Base-by-base conservation (phyloP, 192 early-diverging fungal genomes). In the Jimgerdemannia flammicorona region DNA sequence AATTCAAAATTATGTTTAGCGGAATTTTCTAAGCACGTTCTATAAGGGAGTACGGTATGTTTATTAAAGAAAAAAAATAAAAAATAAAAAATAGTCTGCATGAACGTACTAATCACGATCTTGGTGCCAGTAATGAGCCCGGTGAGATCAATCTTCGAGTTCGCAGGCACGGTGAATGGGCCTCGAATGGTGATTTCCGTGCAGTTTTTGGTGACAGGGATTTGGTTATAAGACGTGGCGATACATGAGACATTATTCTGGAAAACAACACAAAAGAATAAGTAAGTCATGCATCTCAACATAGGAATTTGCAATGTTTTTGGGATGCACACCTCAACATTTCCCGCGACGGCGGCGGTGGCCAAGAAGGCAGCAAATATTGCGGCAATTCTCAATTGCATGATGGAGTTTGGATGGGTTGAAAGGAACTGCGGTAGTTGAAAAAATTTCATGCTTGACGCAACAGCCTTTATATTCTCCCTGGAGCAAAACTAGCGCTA, bases 81-180 rank as follows among this genome's bases (percentile, higher is more conserved):
- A 66, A 70, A 67, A 67, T 17, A 44, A 39, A 64, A 49, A 44
- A 49, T 44, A 71, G 69, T 17, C 10, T 41, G 2, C 29, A 66
- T 64, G 64, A 66, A 43, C 77, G 29, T 80, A 74, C 75, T 20
- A 17, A 83, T 72, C 29, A 43, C 83, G 54, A 83, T 39, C 6
- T 70, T 83, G 67, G 81, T 77, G 17, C 80, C 81, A 71, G 65
- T 44, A 63, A 83, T 83, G 70, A 83, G 80, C 72, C 69, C 68
- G 54, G 75, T 77, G 63, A 83, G 74, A 74, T 82, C 80, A 74
- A 83, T 66, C 65, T 49, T 78, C 44, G 68, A 77, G 71, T 79
- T 81, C 41, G 77, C 75, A 66, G 81, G 79, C 19, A 83, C 81
- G 42, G 81, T 83, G 72, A 83, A 80, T 19, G 79, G 79, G 4